These are phyloP conservation scores for Zygoascus biomembranicola DNA, from an alignment of 805 yeast genomes.

Conservation along the genomic window DNA sequence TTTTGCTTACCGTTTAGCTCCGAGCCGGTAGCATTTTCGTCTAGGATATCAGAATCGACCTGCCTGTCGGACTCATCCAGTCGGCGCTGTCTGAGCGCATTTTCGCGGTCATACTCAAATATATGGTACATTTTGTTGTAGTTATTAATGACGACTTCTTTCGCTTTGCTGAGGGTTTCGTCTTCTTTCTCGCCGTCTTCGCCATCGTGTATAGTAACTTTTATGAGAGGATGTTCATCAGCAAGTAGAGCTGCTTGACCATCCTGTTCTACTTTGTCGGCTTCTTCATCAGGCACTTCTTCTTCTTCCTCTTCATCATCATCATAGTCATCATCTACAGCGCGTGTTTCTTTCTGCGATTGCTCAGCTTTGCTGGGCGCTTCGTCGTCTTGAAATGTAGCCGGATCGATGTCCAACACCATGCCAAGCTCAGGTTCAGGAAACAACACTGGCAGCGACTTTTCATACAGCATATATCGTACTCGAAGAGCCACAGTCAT, in stretches of 20 bases:
- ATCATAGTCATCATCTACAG: conserved; percentile 30
- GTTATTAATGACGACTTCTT: conserved; percentile 14
- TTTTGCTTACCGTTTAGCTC: conserved; percentile 3
- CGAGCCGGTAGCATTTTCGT: conserved; percentile 8
- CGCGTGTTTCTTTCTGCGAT: conserved; percentile 22
- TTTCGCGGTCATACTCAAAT: conserved; percentile 63
- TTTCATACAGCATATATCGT: conserved; percentile 35
- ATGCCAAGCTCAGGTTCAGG: conserved; percentile 13
- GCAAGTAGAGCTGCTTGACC: neutral
- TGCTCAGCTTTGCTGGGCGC: neutral
- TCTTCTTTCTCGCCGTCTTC: conserved; percentile 3
- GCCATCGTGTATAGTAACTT: neutral
- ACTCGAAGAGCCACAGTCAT: conserved; percentile 30
- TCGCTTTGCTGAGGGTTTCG: conserved; percentile 7
- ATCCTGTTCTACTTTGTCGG: neutral
- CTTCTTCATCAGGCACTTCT: conserved; percentile 22
- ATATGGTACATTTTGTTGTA: conserved; percentile 54
- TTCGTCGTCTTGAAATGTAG: conserved; percentile 18
- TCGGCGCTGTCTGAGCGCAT: conserved; percentile 63
- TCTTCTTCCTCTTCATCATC: conserved; percentile 32
- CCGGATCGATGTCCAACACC: conserved; percentile 17
- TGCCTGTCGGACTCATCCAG: conserved; percentile 75
- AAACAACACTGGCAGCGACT: conserved; percentile 23
- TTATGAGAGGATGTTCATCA: neutral
- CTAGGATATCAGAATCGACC: conserved; percentile 30